These are phyloP conservation scores for Raffaelea ambrosiae DNA, from an alignment of 2,329 filamentous ascomycete species.

Conservation along the genomic window DNA sequence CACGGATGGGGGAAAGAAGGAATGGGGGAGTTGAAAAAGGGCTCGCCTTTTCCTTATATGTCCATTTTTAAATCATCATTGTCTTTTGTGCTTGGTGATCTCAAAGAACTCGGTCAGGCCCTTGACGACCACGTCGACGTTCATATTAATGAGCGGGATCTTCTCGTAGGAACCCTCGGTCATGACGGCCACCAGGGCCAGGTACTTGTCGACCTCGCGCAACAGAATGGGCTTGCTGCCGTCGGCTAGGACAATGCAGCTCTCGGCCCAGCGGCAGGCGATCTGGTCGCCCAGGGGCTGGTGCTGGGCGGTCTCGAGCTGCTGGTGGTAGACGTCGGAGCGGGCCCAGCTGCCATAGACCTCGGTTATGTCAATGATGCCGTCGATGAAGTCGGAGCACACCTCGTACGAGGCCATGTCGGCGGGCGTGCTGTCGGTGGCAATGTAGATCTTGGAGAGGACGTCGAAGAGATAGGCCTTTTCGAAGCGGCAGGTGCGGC, in stretches of 20 bases:
- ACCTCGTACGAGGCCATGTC: conserved; percentile 97
- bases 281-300: conserved; percentile 57
- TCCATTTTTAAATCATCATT: too few relatives aligned
- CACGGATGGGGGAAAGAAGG: too few relatives aligned
- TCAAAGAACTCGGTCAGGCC: conserved; percentile 73
- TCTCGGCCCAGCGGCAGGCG: conserved; percentile 58
- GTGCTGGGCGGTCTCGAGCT: conserved; percentile 52
- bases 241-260: conserved; percentile 58
- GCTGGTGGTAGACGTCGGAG: conserved; percentile 43
- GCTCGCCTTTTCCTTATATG: too few relatives aligned
- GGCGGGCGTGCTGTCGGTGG: conserved; percentile 84
- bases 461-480: conserved; percentile 98
- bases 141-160: conserved; percentile 80
- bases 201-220: conserved; percentile 62
- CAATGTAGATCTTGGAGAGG: conserved; percentile 96
- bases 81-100: conserved; percentile 50
- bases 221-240: conserved; percentile 57
- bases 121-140: conserved; percentile 73
- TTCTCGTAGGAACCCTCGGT: conserved; percentile 76
- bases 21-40: too few relatives aligned
- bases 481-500: conserved; percentile 88
- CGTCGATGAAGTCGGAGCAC: conserved; percentile 96
- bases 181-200: conserved; percentile 80
- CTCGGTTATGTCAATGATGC: conserved; percentile 94
- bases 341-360: conserved; percentile 75